These are phyloP conservation scores for Apiospora marii DNA, from an alignment of 2,329 filamentous ascomycete genomes.

Conservation along the genomic window DNA sequence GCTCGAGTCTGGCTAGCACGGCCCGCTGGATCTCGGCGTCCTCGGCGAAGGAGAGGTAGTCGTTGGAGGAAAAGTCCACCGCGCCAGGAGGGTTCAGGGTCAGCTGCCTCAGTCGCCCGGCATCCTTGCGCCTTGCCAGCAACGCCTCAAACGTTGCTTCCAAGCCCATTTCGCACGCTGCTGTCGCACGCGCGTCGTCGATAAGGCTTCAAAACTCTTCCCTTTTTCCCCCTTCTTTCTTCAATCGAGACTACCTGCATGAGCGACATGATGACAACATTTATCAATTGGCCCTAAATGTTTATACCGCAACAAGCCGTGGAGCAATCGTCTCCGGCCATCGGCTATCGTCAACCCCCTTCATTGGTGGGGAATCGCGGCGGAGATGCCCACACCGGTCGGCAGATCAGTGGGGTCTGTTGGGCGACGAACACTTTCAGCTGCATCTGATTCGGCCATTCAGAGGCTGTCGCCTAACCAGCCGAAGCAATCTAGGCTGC, in stretches of 20 bases:
- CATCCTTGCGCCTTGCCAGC: slow-evolving; percentile 36
- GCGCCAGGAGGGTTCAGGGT: slow-evolving; percentile 70
- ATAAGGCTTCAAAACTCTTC: background rate
- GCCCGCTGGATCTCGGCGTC: background rate
- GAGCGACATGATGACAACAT: background rate
- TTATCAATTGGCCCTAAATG: background rate
- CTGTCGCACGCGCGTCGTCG: background rate
- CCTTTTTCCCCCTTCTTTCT: background rate
- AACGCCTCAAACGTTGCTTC: slow-evolving; percentile 35
- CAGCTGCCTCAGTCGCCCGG: slow-evolving; percentile 52
- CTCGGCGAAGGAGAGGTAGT: slow-evolving; percentile 77
- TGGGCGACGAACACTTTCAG: background rate
- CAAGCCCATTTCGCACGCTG: slow-evolving; percentile 22
- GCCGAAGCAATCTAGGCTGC: background rate
- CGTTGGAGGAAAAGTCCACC: slow-evolving; percentile 81
- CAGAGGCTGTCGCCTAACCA: background rate
- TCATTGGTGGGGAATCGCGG: background rate
- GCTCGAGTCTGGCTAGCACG: background rate
- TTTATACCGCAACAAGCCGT: background rate
- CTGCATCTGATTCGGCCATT: background rate
- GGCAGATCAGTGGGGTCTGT: background rate
- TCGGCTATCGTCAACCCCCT: background rate
- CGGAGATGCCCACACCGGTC: background rate
- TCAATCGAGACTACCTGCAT: background rate
- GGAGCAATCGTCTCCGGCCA: background rate